Evolutionary conservation across 768 basidiomycete species (phyloP).

Genomic region (Leucosporidium scottii): DNA sequence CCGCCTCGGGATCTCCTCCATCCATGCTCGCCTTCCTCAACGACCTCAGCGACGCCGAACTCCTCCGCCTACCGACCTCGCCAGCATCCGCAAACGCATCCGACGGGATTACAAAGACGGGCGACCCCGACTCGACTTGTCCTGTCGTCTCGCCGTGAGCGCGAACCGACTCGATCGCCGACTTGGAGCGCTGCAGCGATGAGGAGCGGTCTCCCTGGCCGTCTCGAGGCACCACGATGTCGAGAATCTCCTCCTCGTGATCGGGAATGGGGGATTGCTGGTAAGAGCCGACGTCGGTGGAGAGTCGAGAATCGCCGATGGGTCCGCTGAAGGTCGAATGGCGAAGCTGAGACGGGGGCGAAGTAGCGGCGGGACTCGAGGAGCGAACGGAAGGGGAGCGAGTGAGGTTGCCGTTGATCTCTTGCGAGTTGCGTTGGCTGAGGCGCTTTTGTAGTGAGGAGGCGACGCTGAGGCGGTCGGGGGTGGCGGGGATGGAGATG

Average conservation of each 20-base stretch:
- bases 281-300: too few species aligned
- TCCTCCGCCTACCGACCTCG: not conserved
- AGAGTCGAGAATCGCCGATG: not conserved
- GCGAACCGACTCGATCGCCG: not conserved
- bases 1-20: not conserved
- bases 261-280: too few species aligned
- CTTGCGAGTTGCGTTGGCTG: not conserved
- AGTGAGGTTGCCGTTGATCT: too few species aligned
- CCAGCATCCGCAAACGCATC: not conserved
- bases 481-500: not conserved
- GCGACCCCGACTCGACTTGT: not conserved
- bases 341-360: not conserved
- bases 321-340: not conserved
- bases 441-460: not conserved
- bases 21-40: constrained; percentile 2
- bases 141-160: not conserved
- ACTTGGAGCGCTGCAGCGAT: not conserved
- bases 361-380: not conserved
- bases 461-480: not conserved
- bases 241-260: too few species aligned
- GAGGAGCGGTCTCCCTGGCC: not conserved
- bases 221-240: not conserved
- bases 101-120: not conserved
- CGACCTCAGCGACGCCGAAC: too few species aligned
- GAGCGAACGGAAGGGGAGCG: not conserved